These are phyloP conservation scores for Phytophthora agathidicida DNA, from an alignment of 352 stramenopile genomes.

Conservation along the genomic window DNA sequence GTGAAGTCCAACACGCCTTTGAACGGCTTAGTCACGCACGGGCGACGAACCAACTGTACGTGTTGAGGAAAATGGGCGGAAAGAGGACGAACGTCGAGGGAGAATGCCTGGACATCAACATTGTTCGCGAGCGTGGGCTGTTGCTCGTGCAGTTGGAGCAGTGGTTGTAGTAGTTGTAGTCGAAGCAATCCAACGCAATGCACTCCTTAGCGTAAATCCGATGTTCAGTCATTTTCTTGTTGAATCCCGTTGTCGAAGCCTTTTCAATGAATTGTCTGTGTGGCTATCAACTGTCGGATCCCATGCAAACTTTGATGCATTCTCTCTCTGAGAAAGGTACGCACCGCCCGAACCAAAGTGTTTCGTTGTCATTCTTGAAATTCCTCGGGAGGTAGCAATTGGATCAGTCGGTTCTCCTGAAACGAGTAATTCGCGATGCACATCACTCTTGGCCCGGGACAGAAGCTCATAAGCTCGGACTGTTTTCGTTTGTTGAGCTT, in stretches of 20 bases:
- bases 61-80: slow-evolving; percentile 10
- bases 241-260: neutral
- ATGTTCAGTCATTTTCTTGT: no score
- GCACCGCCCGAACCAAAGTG: no score
- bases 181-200: no score
- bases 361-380: slow-evolving; percentile 29
- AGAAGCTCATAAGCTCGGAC: slow-evolving; percentile 32
- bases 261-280: slow-evolving; percentile 10
- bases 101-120: slow-evolving; percentile 3
- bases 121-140: neutral
- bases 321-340: slow-evolving; percentile 1
- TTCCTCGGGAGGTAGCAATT: slow-evolving; percentile 14
- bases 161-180: neutral
- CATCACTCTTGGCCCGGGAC: slow-evolving; percentile 12
- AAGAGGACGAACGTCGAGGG: neutral
- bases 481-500: slow-evolving; percentile 70
- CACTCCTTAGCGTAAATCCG: neutral
- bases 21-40: slow-evolving; percentile 21
- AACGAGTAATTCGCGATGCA: slow-evolving; percentile 15
- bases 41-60: slow-evolving; percentile 26
- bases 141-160: slow-evolving; percentile 4
- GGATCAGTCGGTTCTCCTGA: slow-evolving; percentile 1
- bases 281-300: slow-evolving; percentile 10
- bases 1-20: slow-evolving; percentile 23
- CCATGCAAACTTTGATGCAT: neutral